Evolutionary conservation across 345 rosid genomes (phyloP), one percentile per base, ranked within the genome.

Genomic region (Lumnitzera littorea): DNA sequence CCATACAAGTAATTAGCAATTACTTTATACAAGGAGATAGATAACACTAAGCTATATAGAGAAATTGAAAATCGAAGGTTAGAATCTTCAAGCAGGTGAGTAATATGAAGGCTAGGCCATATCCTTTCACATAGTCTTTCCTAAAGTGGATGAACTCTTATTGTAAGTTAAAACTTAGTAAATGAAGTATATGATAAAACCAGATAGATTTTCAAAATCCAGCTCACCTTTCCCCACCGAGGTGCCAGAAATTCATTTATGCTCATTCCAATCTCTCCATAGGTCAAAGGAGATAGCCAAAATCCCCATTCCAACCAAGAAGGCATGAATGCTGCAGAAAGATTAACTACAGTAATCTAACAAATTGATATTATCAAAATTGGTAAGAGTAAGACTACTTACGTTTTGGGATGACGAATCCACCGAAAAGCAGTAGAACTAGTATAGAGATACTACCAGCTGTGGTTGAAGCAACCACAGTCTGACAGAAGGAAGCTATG

Each of bases 221-320:
- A 27, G 31, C n/a, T 15, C 41, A 76, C 79, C 80, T 75, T 64
- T 54, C 71, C 77, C 91, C 91, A 86, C 62, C 87, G 77, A 15
- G 83, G 76, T 15, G 83, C 78, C 59, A 71, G 70, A 67, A 86
- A 66, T 57, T 86, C 89, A 57, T 86, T 86, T 41, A 83, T 70
- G 2, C 73, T 17, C 27, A 86, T 50, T 20, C 81, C 85, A 11
- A 79, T 83, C 60, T 73, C 72, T 9, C 75, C 86, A n/a, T 83
- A 86, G 17, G 82, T 56, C 70, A 86, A 27, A 15, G 87, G 89
- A 15, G 89, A 86, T 16, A 79, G 13, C 92, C 92, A 83, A 49
- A 79, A 83, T 13, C 73, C 92, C 92, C 89, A 86, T 24, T 67
- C 63, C 82, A 80, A 74, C 83, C 92, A 84, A 24, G 62, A 52